These are phyloP conservation scores for Aspergillus diversus DNA, from an alignment of 495 filamentous ascomycete species.

Conservation along the genomic window DNA sequence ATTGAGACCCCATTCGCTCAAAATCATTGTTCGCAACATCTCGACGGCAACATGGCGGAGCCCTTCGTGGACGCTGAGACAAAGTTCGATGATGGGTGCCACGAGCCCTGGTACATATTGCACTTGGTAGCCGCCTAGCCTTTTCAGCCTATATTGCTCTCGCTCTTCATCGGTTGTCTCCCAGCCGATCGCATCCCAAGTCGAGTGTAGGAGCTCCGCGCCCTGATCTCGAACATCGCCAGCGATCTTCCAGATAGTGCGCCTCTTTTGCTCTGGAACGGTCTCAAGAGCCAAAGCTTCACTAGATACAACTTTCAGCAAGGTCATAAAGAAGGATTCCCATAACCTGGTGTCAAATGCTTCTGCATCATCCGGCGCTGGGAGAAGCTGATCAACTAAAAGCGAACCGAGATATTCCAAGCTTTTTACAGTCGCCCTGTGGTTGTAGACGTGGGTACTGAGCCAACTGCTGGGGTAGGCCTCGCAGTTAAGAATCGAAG, in stretches of 20 bases:
- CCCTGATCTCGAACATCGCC: conserved; percentile 94
- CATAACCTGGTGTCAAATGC: conserved; percentile 91
- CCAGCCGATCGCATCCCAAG: conserved; percentile 98
- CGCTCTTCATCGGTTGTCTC: conserved; percentile 79
- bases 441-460: conserved; percentile 92
- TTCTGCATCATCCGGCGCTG: conserved; percentile 89
- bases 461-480: conserved; percentile 91
- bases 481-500: conserved; percentile 85
- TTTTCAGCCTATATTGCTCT: conserved; percentile 73
- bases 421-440: conserved; percentile 84
- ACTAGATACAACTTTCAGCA: conserved; percentile 88
- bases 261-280: conserved; percentile 93
- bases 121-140: conserved; percentile 95
- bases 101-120: conserved; percentile 95
- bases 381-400: conserved; percentile 76
- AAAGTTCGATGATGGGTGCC: conserved; percentile 88
- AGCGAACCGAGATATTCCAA: conserved; percentile 83
- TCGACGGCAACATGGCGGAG: conserved; percentile 87
- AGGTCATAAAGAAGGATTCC: conserved; percentile 87
- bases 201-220: conserved; percentile 77
- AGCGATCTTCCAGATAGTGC: conserved; percentile 98
- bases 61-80: conserved; percentile 92
- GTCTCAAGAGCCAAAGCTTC: conserved; percentile 90
- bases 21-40: conserved; percentile 95
- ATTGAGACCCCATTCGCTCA: conserved; percentile 97